A percentile compares a stretch with the other conserved stretches of the same genome.
Conservation (phyloP, 2,329 filamentous ascomycete species). For the Apiospora marii region DNA sequence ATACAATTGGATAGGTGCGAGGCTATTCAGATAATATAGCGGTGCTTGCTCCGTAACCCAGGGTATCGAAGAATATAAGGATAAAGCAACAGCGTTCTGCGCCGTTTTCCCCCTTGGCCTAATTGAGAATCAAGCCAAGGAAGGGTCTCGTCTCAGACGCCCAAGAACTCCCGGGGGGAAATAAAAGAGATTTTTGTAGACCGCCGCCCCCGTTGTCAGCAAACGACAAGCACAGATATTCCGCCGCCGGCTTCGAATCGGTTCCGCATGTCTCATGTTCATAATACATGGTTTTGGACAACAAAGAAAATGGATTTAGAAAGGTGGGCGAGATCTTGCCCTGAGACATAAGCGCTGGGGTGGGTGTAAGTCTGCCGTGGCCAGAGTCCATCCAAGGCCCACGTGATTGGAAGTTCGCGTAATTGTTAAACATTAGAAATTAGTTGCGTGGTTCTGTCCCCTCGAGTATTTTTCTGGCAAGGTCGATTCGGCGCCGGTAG, state of each 20-base stretch:
- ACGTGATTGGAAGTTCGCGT: neutral
- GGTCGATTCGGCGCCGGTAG: conserved; percentile 76
- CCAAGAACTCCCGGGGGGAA: neutral
- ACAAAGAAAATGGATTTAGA: neutral
- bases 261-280: conserved; percentile 22
- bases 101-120: neutral
- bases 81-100: neutral
- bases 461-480: conserved; percentile 76
- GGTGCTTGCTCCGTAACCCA: neutral
- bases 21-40: neutral
- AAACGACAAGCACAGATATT: conserved; percentile 11
- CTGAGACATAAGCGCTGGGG: neutral
- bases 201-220: neutral
- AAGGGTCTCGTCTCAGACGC: neutral
- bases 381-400: neutral
- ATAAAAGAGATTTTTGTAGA: neutral
- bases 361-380: neutral
- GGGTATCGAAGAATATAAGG: conserved; percentile 21
- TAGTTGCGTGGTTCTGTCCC: conserved; percentile 60
- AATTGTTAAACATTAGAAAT: conserved; percentile 26
- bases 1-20: conserved; percentile 7
- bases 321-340: neutral
- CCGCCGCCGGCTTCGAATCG: conserved; percentile 7
- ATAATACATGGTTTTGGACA: conserved; percentile 16
- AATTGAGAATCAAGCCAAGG: neutral